phyloP scores from a whole-genome alignment of 164 flowering plant species.

The Annona squamosa region DNA sequence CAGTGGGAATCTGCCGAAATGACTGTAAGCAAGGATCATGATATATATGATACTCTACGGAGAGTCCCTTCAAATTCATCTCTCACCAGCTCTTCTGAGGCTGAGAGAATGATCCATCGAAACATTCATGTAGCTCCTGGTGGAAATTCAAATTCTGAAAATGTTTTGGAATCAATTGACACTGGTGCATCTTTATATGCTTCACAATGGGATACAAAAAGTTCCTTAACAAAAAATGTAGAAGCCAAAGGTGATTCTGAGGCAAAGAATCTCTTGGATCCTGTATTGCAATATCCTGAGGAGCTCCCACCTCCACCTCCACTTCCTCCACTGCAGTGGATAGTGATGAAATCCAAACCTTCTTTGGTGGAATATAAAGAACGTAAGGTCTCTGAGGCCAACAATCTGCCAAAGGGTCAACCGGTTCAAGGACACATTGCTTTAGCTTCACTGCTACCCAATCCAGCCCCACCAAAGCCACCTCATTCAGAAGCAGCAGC shows the following conservation, averaged over 20 bases:
- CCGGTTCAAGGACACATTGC: slow-evolving; percentile 14
- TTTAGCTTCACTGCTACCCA: slow-evolving; percentile 20
- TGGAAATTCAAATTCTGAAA: slow-evolving; percentile 13
- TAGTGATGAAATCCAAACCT: slow-evolving; percentile 21
- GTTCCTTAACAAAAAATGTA: slow-evolving; percentile 18
- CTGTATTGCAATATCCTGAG: slow-evolving; percentile 8
- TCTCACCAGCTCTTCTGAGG: slow-evolving; percentile 32
- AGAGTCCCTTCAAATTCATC: slow-evolving; percentile 47
- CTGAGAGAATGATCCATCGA: slow-evolving; percentile 21
- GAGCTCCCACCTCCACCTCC: slow-evolving; percentile 57
- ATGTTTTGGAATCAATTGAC: slow-evolving; percentile 18
- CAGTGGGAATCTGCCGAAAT: slow-evolving; percentile 65
- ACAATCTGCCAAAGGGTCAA: slow-evolving; percentile 13
- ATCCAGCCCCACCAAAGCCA: slow-evolving; percentile 26
- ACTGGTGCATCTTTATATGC: slow-evolving; percentile 30
- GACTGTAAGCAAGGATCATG: slow-evolving; percentile 34
- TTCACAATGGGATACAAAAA: slow-evolving; percentile 38
- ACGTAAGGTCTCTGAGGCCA: slow-evolving; percentile 21
- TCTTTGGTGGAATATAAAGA: slow-evolving; percentile 22
- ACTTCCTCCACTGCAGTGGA: slow-evolving; percentile 62
- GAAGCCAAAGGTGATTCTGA: slow-evolving; percentile 15
- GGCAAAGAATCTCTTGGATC: slow-evolving; percentile 7
- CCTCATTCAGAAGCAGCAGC: slow-evolving; percentile 17
- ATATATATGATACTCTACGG: slow-evolving; percentile 42
- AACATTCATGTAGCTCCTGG: slow-evolving; percentile 11